A percentile compares a stretch with the other conserved stretches of the same genome.
Evolutionary conservation across 768 basidiomycete genomes (phyloP).

Genomic region (Leccinum disarticulatum): DNA sequence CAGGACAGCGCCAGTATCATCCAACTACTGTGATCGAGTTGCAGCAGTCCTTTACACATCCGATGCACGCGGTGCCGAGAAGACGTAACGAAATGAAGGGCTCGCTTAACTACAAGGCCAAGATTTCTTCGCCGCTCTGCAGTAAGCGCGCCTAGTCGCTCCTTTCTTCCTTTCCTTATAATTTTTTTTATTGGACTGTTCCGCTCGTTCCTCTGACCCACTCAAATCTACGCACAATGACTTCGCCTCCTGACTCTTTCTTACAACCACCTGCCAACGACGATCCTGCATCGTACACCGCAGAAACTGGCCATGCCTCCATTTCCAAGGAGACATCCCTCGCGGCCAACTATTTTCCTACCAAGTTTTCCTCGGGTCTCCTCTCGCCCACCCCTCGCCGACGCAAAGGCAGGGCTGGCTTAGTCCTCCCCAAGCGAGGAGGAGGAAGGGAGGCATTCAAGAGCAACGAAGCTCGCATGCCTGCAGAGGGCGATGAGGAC

Average conservation of each 20-base stretch:
- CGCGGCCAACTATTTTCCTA: constrained; percentile 71
- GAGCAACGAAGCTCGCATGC: constrained; percentile 53
- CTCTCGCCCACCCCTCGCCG: constrained; percentile 41
- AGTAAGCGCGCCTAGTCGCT: background rate
- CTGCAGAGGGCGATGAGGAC: constrained; percentile 51
- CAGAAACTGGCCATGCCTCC: background rate
- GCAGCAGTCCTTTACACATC: too few relatives aligned
- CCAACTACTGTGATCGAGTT: too few relatives aligned
- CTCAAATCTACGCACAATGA: background rate
- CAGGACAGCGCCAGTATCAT: too few relatives aligned
- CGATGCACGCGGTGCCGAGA: too few relatives aligned
- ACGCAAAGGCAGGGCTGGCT: constrained; percentile 33
- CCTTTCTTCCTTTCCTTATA: background rate
- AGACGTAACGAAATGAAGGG: background rate
- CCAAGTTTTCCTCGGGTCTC: constrained; percentile 62
- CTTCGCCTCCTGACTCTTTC: background rate
- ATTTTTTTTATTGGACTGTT: background rate
- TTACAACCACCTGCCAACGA: constrained; percentile 10
- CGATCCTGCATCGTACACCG: background rate
- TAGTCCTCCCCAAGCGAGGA: constrained; percentile 55
- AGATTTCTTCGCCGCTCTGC: background rate
- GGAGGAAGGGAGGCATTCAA: constrained; percentile 70
- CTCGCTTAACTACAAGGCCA: too few relatives aligned
- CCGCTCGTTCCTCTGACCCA: constrained; percentile 32
- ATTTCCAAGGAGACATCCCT: constrained; percentile 36